Evolutionary conservation across 129 eudicot species (phyloP), one percentile per base, ranked within the genome.

Genomic region (Logfia minima): DNA sequence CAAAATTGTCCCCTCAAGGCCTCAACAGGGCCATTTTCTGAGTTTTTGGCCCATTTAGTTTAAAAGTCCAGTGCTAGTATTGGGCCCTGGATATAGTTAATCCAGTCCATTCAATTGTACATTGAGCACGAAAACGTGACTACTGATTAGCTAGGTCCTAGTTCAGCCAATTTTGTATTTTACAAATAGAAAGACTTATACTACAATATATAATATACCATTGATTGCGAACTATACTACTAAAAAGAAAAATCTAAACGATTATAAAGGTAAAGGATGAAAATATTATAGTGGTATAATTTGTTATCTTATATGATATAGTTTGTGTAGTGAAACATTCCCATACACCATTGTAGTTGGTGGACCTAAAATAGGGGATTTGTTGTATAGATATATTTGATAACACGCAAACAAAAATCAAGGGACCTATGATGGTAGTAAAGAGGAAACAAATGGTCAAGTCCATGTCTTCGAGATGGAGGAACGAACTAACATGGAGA

Each of bases 401-500:
- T 14, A 48, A 48, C 55, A 11, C 3, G 5, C 77, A 79, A 62
- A 71, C 35, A 71, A 72, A 31, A 62, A 41, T 45, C 31, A 6
- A 17, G 31, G 77, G 83, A 23, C 73, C 72, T 61, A 52, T 64
- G 22, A 2, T 22, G 72, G 45, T 48, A 28, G 32, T 61, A 32
- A 43, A 61, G 39, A 28, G 77, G 82, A 31, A 62, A 79, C 82
- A 79, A 43, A 71, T 79, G 66, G 76, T 71, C 71, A 79, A 79
- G 22, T 70, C 21, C 55, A 23, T 70, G 82, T 79, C 77, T 61
- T 79, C 28, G 22, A 62, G 77, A 71, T 19, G 64, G 37, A 65
- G 66, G 72, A 62, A 71, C 34, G 73, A 55, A 55, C 52, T 73
- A 79, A 79, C 83, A 72, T 71, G 78, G 58, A 61, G 29, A 65